A percentile compares a stretch with the other conserved stretches of the same genome.
Evolutionary conservation across 495 filamentous ascomycete genomes (phyloP).

Genomic region (Aspergillus haitiensis): DNA sequence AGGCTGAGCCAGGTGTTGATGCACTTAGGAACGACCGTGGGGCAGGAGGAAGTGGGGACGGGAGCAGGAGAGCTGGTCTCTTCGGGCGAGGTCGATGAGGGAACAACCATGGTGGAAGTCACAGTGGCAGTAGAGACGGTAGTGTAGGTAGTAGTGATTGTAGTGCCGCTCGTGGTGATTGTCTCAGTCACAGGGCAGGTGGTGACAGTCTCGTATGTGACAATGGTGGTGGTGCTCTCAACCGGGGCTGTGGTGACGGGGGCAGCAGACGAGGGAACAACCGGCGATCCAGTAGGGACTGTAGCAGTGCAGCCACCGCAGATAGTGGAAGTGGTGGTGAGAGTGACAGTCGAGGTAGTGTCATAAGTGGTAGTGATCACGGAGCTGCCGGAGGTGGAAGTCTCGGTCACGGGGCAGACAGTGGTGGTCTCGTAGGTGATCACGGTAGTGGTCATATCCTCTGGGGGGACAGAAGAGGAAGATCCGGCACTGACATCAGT

Average conservation of each 20-base stretch:
- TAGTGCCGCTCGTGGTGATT: constrained; percentile 29
- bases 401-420: constrained; percentile 34
- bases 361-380: constrained; percentile 33
- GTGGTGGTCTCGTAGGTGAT: constrained; percentile 34
- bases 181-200: constrained; percentile 34
- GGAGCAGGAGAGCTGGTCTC: constrained; percentile 25
- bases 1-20: constrained; percentile 86
- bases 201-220: constrained; percentile 28
- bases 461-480: constrained; percentile 13
- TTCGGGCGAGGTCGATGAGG: constrained; percentile 24
- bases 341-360: constrained; percentile 35
- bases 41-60: constrained; percentile 52
- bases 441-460: constrained; percentile 20
- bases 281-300: constrained; percentile 15
- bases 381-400: constrained; percentile 32
- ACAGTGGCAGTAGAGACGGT: constrained; percentile 34
- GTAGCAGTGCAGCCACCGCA: constrained; percentile 23
- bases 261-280: constrained; percentile 1
- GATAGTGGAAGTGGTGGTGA: constrained; percentile 35
- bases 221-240: constrained; percentile 22
- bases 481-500: constrained; percentile 10
- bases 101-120: constrained; percentile 25
- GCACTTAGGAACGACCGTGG: constrained; percentile 77
- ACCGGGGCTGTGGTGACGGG: constrained; percentile 21
- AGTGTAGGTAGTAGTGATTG: constrained; percentile 33